Evolutionary conservation across 2,329 filamentous ascomycete genomes (phyloP).

Genomic region (Apiospora pterosperma): DNA sequence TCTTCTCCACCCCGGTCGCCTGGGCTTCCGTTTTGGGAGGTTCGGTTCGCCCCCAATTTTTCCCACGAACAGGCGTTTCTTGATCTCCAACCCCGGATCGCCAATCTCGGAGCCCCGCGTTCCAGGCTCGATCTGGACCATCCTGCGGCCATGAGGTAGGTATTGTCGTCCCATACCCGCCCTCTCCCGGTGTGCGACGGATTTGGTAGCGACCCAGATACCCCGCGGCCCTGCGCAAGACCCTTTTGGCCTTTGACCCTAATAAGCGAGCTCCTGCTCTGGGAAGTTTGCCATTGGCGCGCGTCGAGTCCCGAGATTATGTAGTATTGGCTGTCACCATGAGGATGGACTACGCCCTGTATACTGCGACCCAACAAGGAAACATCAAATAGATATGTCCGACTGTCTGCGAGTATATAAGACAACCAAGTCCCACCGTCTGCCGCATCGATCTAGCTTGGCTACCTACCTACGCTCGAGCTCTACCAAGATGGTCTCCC

Average conservation of each 20-base stretch:
- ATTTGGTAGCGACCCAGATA: background rate
- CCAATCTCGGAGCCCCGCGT: background rate
- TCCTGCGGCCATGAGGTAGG: background rate
- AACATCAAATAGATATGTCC: background rate
- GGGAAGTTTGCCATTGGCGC: background rate
- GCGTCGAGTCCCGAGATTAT: background rate
- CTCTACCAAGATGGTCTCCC: background rate
- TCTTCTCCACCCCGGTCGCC: background rate
- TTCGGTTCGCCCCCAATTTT: background rate
- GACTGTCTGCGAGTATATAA: background rate
- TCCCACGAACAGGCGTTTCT: slow-evolving; percentile 1
- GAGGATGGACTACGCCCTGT: background rate
- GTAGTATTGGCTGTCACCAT: background rate
- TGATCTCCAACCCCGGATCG: background rate
- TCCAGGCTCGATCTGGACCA: background rate
- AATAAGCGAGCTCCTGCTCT: background rate
- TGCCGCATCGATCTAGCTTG: background rate
- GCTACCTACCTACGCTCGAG: background rate
- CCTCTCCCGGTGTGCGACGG: background rate
- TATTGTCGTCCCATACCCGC: too few species aligned
- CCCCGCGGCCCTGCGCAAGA: background rate
- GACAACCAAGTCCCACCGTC: background rate
- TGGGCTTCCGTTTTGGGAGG: background rate
- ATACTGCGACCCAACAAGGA: background rate
- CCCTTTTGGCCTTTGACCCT: background rate